Conservation (phyloP, 176 grass and related monocot species). For the Rhynchospora tenuis region DNA sequence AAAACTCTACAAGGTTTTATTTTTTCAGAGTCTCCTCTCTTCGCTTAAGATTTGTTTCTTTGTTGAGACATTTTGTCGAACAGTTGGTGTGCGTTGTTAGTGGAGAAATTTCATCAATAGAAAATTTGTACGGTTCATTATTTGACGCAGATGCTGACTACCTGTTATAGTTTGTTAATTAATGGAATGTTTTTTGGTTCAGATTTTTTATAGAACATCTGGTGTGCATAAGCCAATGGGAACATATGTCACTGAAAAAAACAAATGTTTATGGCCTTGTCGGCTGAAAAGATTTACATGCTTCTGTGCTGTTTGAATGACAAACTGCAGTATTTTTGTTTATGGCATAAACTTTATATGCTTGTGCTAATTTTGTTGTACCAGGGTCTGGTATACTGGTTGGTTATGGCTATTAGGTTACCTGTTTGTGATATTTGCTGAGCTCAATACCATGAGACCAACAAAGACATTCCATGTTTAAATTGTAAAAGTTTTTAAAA, state of each 20-base stretch:
- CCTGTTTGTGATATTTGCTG: no score
- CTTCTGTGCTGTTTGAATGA: no score
- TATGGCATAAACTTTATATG: no score
- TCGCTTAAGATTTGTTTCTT: not conserved
- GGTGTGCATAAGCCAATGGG: not conserved
- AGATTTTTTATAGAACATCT: not conserved
- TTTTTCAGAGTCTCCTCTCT: not conserved
- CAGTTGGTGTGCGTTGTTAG: not conserved
- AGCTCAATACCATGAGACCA: no score
- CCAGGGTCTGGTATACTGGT: no score
- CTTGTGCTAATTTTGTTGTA: no score
- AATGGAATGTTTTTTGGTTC: not conserved
- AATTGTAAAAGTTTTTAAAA: no score
- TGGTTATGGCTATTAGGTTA: no score
- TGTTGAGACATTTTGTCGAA: constrained; percentile 15
- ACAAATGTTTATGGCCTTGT: not conserved
- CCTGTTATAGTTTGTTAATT: not conserved
- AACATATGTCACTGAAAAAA: not conserved
- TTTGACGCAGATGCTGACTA: not conserved
- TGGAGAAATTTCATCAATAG: not conserved
- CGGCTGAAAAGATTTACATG: no score
- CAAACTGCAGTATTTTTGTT: no score
- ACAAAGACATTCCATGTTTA: no score
- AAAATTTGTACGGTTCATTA: not conserved
- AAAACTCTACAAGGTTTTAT: constrained; percentile 76